Evolutionary conservation across 345 rosid species (phyloP).

Genomic region (Erucastrum elatum): DNA sequence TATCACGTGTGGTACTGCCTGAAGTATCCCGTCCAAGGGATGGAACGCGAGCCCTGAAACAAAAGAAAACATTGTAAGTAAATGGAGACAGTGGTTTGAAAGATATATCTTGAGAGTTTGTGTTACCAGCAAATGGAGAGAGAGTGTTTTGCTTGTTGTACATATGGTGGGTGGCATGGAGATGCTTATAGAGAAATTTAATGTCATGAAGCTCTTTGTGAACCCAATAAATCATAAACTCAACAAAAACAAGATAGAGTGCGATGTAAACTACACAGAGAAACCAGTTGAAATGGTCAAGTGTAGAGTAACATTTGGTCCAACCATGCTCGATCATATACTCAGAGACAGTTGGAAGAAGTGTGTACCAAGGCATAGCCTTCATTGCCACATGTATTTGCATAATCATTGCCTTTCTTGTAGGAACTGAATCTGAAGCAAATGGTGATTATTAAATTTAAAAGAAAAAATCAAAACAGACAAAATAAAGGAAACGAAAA

Average conservation of each 20-base stretch:
- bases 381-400: conserved; percentile 94
- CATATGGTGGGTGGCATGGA: conserved; percentile 91
- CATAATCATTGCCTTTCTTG: conserved; percentile 76
- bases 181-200: conserved; percentile 81
- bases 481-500: background rate
- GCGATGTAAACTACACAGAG: conserved; percentile 47
- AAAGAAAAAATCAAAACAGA: background rate
- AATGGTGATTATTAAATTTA: background rate
- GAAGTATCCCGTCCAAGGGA: conserved; percentile 89
- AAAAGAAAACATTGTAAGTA: background rate
- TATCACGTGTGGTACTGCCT: conserved; percentile 82
- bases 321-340: conserved; percentile 86
- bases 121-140: conserved; percentile 91
- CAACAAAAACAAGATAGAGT: conserved; percentile 66
- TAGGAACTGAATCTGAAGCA: conserved; percentile 72
- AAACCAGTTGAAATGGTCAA: conserved; percentile 62
- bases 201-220: conserved; percentile 93
- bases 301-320: conserved; percentile 66
- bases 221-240: conserved; percentile 96
- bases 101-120: background rate
- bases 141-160: conserved; percentile 97
- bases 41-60: conserved; percentile 85
- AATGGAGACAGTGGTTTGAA: background rate
- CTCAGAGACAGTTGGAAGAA: conserved; percentile 83
- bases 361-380: conserved; percentile 88